Conservation (phyloP, 176 grass and related monocot genomes). For the Cenchrus americanus region DNA sequence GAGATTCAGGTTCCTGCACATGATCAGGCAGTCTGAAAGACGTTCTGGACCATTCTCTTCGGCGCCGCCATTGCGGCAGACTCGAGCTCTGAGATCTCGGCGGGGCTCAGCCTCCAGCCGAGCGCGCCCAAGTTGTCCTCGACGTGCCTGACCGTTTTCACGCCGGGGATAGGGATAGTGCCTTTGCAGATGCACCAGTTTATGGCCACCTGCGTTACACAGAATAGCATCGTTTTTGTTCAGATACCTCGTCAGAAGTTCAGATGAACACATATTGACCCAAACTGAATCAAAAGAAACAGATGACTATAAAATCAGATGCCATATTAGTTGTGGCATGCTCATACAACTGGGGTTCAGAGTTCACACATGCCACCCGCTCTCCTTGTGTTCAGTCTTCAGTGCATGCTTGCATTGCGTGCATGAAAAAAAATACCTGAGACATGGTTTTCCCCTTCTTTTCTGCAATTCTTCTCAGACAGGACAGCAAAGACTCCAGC, state of each 20-base stretch:
- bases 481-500: constrained; percentile 65
- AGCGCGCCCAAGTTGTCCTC: constrained; percentile 83
- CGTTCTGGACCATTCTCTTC: constrained; percentile 90
- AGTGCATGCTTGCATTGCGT: not conserved
- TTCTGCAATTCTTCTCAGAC: constrained; percentile 59
- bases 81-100: constrained; percentile 78
- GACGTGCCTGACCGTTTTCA: constrained; percentile 73
- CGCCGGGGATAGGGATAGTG: constrained; percentile 77
- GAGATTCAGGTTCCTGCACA: not conserved
- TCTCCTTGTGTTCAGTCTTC: not conserved
- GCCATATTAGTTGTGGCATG: not conserved
- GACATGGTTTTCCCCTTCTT: constrained; percentile 89
- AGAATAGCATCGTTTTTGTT: too few relatives aligned
- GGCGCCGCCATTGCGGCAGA: constrained; percentile 65
- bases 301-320: not conserved
- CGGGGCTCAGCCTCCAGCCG: constrained; percentile 66
- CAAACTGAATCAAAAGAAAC: not conserved
- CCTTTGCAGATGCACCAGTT: constrained; percentile 98
- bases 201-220: constrained; percentile 71
- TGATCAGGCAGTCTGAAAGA: constrained; percentile 78
- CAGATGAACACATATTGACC: not conserved
- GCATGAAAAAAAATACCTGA: constrained; percentile 46
- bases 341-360: not conserved
- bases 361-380: not conserved
- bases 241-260: not conserved